Evolutionary conservation across 495 filamentous ascomycete species (phyloP).

Genomic region (Penicillium chermesinum): DNA sequence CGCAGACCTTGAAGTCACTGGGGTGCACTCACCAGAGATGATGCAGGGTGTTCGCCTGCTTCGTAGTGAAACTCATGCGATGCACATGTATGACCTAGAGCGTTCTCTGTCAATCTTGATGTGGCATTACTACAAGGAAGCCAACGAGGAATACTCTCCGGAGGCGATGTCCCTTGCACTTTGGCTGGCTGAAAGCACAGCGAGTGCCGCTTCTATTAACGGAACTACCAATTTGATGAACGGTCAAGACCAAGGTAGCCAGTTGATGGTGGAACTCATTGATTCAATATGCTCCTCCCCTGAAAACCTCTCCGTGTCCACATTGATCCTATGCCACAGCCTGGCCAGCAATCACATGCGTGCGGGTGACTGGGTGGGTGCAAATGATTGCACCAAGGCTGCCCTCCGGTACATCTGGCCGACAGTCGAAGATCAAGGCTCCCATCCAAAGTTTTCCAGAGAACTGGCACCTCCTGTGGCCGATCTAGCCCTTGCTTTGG

Average conservation of each 20-base stretch:
- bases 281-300: slow-evolving; percentile 32
- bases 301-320: slow-evolving; percentile 21
- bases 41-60: slow-evolving; percentile 34
- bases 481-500: slow-evolving; percentile 32
- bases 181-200: slow-evolving; percentile 27
- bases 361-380: slow-evolving; percentile 30
- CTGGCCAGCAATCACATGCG: slow-evolving; percentile 33
- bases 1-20: slow-evolving; percentile 31
- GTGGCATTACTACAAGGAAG: slow-evolving; percentile 39
- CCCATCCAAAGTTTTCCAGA: slow-evolving; percentile 28
- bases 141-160: slow-evolving; percentile 26
- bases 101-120: slow-evolving; percentile 31
- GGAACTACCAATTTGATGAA: slow-evolving; percentile 18
- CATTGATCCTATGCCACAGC: slow-evolving; percentile 33
- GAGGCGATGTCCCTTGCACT: slow-evolving; percentile 29
- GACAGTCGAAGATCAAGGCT: slow-evolving; percentile 26
- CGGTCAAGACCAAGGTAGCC: slow-evolving; percentile 27
- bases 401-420: slow-evolving; percentile 39
- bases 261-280: slow-evolving; percentile 33
- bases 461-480: slow-evolving; percentile 31
- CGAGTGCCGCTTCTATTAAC: slow-evolving; percentile 20
- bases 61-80: slow-evolving; percentile 33
- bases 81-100: slow-evolving; percentile 35
- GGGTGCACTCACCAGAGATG: slow-evolving; percentile 34
- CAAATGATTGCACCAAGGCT: slow-evolving; percentile 28